These are phyloP conservation scores for Metarhizium humberi DNA, from an alignment of 2,329 filamentous ascomycete genomes.

Conservation along the genomic window DNA sequence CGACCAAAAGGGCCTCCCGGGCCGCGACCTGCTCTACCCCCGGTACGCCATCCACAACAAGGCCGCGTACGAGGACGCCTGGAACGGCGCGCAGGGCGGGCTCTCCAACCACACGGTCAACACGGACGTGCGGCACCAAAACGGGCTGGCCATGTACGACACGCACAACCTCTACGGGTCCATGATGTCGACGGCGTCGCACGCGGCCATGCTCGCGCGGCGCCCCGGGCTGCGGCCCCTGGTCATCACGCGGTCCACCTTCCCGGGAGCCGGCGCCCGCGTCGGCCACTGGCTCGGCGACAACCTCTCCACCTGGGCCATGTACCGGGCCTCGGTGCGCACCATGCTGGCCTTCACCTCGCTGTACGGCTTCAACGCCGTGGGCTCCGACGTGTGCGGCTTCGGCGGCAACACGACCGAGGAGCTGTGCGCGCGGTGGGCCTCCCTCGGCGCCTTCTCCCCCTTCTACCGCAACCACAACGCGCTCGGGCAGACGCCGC, in stretches of 20 bases:
- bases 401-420: conserved; percentile 57
- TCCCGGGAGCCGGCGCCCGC: conserved; percentile 65
- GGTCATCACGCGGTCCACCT: conserved; percentile 76
- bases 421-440: conserved; percentile 60
- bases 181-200: conserved; percentile 69
- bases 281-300: conserved; percentile 80
- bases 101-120: conserved; percentile 52
- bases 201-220: conserved; percentile 55
- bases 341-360: conserved; percentile 66
- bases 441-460: conserved; percentile 58
- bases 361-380: conserved; percentile 61
- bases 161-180: conserved; percentile 73
- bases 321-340: conserved; percentile 69
- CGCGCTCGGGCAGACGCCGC: conserved; percentile 29
- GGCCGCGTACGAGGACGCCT: conserved; percentile 36
- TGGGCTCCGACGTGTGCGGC: conserved; percentile 68
- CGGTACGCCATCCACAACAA: conserved; percentile 70
- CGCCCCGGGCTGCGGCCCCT: conserved; percentile 66
- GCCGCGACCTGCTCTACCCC: conserved; percentile 61
- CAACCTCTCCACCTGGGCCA: conserved; percentile 60
- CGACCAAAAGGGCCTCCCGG: conserved; percentile 19
- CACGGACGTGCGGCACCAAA: conserved; percentile 68
- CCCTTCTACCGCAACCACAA: conserved; percentile 67
- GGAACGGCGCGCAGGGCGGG: conserved; percentile 50
- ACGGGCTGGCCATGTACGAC: conserved; percentile 69